These are phyloP conservation scores for Gleditsia sinensis DNA, from an alignment of 306 rosid genomes.

Conservation along the genomic window DNA sequence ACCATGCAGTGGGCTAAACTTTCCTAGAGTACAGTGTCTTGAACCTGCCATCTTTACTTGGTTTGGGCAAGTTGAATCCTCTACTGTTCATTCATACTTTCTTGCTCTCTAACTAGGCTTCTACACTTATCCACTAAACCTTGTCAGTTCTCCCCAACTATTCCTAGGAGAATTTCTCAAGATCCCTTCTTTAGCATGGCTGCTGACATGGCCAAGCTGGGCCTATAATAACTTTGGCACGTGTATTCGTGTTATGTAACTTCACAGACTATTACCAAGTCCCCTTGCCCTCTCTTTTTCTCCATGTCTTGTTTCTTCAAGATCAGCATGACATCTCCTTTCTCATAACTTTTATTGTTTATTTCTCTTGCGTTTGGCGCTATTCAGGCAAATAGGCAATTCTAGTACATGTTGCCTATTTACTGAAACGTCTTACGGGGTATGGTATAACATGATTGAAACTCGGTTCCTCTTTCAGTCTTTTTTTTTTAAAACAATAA, in stretches of 20 bases:
- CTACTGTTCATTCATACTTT: neutral
- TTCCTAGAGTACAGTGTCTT: neutral
- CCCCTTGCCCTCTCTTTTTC: neutral
- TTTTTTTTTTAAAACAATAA: neutral
- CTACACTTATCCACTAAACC: neutral
- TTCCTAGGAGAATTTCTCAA: neutral
- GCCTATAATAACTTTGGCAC: neutral
- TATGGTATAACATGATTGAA: neutral
- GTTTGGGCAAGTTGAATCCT: neutral
- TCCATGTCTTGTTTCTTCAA: neutral
- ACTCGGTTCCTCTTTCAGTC: neutral
- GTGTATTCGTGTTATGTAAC: neutral
- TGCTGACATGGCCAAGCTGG: neutral
- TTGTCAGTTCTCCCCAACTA: too few relatives aligned
- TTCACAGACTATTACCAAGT: neutral
- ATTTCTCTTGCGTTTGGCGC: neutral
- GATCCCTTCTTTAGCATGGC: neutral
- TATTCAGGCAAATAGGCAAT: neutral
- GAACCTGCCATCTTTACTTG: neutral
- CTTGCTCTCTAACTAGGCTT: constrained; percentile 1
- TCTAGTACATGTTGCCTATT: neutral
- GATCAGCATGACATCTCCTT: neutral
- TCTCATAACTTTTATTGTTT: neutral
- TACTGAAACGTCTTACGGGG: neutral
- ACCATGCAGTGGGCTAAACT: neutral